phyloP scores from a whole-genome alignment of 192 early-diverging fungal genomes.

The Kappamyces sp. region DNA sequence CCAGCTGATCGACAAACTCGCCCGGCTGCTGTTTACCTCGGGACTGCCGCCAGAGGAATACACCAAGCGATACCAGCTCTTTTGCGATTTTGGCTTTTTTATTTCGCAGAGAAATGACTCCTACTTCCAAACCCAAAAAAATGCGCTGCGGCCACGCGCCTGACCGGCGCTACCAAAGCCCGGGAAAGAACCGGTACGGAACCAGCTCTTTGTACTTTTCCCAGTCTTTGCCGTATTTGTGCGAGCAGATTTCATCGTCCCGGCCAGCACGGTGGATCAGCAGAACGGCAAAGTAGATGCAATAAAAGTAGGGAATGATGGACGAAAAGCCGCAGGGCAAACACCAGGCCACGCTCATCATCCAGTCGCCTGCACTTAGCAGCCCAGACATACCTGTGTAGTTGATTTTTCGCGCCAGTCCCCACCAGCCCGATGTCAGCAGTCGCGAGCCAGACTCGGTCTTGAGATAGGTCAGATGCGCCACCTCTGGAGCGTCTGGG shows the following conservation, averaged over 20 bases:
- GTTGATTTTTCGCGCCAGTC: conserved; percentile 87
- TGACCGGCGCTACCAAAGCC: not conserved
- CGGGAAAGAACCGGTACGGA: conserved; percentile 80
- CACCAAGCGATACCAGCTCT: too few relatives aligned
- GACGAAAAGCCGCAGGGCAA: conserved; percentile 75
- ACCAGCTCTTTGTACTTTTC: conserved; percentile 75
- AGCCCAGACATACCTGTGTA: conserved; percentile 56
- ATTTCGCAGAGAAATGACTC: too few relatives aligned
- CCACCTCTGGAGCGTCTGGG: conserved; percentile 27
- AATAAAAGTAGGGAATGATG: conserved; percentile 89
- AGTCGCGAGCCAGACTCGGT: conserved; percentile 77
- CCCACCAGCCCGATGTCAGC: conserved; percentile 92
- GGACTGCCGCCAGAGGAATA: too few relatives aligned
- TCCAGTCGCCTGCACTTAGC: conserved; percentile 69
- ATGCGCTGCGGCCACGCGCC: too few relatives aligned
- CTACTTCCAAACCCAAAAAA: too few relatives aligned
- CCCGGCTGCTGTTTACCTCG: too few relatives aligned
- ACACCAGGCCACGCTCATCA: conserved; percentile 86
- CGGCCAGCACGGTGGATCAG: conserved; percentile 83
- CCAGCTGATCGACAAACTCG: too few relatives aligned
- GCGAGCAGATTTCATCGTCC: conserved; percentile 83
- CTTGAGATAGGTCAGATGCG: conserved; percentile 75
- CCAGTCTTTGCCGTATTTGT: conserved; percentile 95
- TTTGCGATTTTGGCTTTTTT: too few relatives aligned
- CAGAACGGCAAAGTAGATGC: conserved; percentile 84